Evolutionary conservation across 1,139 yeast genomes (phyloP).

Genomic region (Pichia sp.): DNA sequence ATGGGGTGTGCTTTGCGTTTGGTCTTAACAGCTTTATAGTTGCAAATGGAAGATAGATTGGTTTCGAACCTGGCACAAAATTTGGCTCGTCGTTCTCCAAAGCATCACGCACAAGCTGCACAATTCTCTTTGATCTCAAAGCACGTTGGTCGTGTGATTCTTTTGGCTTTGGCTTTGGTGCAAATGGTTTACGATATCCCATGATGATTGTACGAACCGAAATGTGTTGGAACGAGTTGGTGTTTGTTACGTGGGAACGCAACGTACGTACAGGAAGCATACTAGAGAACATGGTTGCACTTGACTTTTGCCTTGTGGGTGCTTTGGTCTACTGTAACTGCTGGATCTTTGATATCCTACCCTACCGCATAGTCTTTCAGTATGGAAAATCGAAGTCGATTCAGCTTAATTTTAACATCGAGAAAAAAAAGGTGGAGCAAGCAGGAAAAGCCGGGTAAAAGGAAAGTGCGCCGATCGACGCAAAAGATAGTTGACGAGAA

Average conservation of each 20-base stretch:
- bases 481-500: not conserved
- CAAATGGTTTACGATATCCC: constrained; percentile 28
- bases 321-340: not conserved
- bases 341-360: not conserved
- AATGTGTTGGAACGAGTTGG: not conserved
- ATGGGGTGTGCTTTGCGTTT: constrained; percentile 91
- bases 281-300: not conserved
- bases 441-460: not conserved
- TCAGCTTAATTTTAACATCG: not conserved
- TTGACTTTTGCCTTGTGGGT: not conserved
- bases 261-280: constrained; percentile 1
- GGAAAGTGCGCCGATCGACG: not conserved
- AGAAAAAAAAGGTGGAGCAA: not conserved
- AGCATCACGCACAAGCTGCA: constrained; percentile 45
- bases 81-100: constrained; percentile 69
- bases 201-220: constrained; percentile 21
- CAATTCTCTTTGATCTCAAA: constrained; percentile 29
- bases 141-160: constrained; percentile 24
- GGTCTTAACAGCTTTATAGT: constrained; percentile 76
- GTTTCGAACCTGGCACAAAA: constrained; percentile 69
- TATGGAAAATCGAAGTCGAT: not conserved
- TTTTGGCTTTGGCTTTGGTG: constrained; percentile 23
- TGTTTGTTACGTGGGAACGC: not conserved
- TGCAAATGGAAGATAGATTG: constrained; percentile 79
- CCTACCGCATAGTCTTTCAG: not conserved